These are phyloP conservation scores for Ganoderma multipileum DNA, from an alignment of 1,284 basidiomycete species.

Conservation along the genomic window DNA sequence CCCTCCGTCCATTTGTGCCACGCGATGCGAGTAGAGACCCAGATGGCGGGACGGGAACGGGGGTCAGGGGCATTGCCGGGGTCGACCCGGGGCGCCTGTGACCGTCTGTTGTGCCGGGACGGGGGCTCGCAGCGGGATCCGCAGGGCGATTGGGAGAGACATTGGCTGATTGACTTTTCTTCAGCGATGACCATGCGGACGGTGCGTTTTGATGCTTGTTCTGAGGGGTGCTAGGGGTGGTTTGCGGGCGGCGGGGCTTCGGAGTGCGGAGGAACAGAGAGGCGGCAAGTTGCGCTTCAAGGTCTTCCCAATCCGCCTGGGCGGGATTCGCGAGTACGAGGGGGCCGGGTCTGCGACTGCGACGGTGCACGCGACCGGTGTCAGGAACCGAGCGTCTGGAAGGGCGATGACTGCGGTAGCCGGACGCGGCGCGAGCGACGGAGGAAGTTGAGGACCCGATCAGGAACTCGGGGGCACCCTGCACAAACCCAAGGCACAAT, in stretches of 20 bases:
- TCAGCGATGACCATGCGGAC: neutral
- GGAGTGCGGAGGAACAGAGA: constrained; percentile 13
- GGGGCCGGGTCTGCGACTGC: constrained; percentile 25
- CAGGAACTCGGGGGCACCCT: constrained; percentile 36
- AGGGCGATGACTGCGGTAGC: constrained; percentile 24
- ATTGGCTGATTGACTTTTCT: neutral
- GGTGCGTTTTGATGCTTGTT: neutral
- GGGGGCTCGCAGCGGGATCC: neutral
- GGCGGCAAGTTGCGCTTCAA: constrained; percentile 13
- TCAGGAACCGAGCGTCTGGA: constrained; percentile 4
- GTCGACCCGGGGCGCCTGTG: constrained; percentile 20
- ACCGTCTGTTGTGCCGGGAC: neutral
- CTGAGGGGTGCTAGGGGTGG: constrained; percentile 11
- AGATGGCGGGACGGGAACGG: constrained; percentile 3
- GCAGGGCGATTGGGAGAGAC: neutral
- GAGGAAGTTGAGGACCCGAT: constrained; percentile 33
- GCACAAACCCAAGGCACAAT: neutral
- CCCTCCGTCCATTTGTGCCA: neutral
- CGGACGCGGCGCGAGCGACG: constrained; percentile 25
- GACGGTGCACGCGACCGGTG: constrained; percentile 17
- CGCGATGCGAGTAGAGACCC: constrained; percentile 6
- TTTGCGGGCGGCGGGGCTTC: constrained; percentile 17
- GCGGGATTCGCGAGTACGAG: constrained; percentile 28
- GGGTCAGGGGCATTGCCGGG: constrained; percentile 16
- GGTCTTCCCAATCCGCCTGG: constrained; percentile 17